phyloP scores from a whole-genome alignment of 2,329 filamentous ascomycete genomes.

The Diaporthe citrichinensis region DNA sequence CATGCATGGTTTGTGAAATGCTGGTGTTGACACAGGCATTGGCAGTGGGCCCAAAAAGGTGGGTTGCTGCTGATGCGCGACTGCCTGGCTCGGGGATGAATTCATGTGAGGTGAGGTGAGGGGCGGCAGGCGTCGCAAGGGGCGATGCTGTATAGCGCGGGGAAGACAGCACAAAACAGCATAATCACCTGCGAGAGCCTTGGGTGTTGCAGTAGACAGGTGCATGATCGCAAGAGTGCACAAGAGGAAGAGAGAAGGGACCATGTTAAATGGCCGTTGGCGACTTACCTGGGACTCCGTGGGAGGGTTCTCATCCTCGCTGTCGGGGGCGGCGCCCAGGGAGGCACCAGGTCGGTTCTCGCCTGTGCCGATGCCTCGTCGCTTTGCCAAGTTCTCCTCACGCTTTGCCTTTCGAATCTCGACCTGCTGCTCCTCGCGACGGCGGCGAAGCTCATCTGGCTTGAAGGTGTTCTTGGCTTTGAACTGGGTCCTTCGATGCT shows the following conservation, averaged over 20 bases:
- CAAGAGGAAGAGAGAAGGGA: conserved; percentile 34
- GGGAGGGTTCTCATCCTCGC: conserved; percentile 95
- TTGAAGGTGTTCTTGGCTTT: conserved; percentile 99
- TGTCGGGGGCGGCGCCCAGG: conserved; percentile 91
- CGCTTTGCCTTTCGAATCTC: conserved; percentile 99
- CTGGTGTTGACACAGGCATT: conserved; percentile 20
- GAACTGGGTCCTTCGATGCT: conserved; percentile 99
- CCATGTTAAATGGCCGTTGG: conserved; percentile 41
- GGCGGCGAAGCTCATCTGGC: conserved; percentile 97
- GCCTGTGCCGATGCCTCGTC: conserved; percentile 90
- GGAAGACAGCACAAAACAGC: conserved; percentile 3
- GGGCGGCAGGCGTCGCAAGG: conserved; percentile 36
- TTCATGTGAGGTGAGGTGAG: conserved; percentile 36
- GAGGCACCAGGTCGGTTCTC: conserved; percentile 85
- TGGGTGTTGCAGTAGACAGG: not conserved
- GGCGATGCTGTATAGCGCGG: conserved; percentile 14
- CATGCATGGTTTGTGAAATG: conserved; percentile 6
- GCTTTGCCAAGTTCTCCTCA: conserved; percentile 98
- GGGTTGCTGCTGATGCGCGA: conserved; percentile 32
- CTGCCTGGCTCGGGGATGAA: conserved; percentile 1
- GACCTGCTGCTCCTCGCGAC: conserved; percentile 98
- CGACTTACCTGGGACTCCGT: conserved; percentile 92
- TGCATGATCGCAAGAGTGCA: conserved; percentile 7
- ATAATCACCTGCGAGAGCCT: not conserved
- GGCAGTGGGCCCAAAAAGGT: conserved; percentile 34